phyloP scores from a whole-genome alignment of 371 early-diverging fungal species.

The Syncephalis fuscata region DNA sequence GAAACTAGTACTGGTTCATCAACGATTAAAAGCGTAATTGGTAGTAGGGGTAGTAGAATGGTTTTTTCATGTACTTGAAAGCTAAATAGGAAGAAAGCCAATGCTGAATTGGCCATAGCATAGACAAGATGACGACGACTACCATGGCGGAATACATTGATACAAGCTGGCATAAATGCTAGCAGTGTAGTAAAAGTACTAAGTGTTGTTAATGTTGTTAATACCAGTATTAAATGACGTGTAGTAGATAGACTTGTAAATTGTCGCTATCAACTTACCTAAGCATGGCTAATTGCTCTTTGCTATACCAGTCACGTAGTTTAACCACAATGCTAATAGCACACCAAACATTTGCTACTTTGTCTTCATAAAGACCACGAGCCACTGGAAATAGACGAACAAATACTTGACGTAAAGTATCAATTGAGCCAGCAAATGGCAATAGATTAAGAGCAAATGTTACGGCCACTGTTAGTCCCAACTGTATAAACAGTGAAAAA shows the following conservation, averaged over 20 bases:
- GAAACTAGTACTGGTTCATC: conserved; percentile 34
- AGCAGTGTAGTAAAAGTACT: conserved; percentile 49
- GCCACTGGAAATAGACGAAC: conserved; percentile 80
- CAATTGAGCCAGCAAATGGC: conserved; percentile 48
- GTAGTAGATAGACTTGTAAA: neutral
- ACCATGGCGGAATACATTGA: conserved; percentile 34
- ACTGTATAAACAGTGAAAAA: conserved; percentile 15
- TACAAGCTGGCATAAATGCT: conserved; percentile 45
- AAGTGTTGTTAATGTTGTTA: neutral
- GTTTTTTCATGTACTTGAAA: conserved; percentile 97
- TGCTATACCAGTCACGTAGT: conserved; percentile 39
- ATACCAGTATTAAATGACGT: neutral
- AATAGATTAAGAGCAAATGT: conserved; percentile 46
- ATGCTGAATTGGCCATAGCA: conserved; percentile 45
- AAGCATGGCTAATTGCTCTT: conserved; percentile 39
- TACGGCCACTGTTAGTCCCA: conserved; percentile 54
- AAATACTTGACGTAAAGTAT: conserved; percentile 57
- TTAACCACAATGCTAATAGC: conserved; percentile 72
- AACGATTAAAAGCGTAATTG: conserved; percentile 47
- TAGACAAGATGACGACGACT: conserved; percentile 37
- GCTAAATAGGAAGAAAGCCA: conserved; percentile 85
- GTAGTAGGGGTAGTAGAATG: conserved; percentile 69
- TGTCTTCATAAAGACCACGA: conserved; percentile 92
- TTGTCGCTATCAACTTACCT: conserved; percentile 23
- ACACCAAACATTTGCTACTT: conserved; percentile 96